Conservation (phyloP, 495 filamentous ascomycete genomes). For the Aspergillus sclerotiicarbonarius region DNA sequence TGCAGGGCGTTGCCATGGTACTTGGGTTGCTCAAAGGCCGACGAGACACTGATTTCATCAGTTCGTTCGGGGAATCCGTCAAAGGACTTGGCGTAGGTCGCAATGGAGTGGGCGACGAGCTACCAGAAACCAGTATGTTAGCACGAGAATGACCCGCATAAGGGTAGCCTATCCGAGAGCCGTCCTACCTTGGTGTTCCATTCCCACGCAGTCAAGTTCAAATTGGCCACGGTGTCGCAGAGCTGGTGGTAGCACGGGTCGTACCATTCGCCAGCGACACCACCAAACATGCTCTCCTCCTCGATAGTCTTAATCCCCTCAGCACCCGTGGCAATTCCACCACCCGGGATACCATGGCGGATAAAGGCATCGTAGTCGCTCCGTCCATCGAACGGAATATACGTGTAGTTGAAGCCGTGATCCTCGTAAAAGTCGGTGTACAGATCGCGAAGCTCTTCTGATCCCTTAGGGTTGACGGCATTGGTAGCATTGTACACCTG, state of each 20-base stretch:
- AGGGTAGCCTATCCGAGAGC: not conserved
- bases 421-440: constrained; percentile 57
- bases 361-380: constrained; percentile 68
- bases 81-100: constrained; percentile 57
- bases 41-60: not conserved
- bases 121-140: constrained; percentile 16
- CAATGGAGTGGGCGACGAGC: constrained; percentile 61
- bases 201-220: constrained; percentile 43
- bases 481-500: constrained; percentile 67
- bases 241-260: constrained; percentile 64
- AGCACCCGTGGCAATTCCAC: constrained; percentile 68
- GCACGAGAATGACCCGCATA: not conserved
- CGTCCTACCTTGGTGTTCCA: constrained; percentile 54
- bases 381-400: constrained; percentile 60
- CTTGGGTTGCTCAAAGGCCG: constrained; percentile 11
- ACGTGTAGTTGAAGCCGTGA: constrained; percentile 42
- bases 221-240: constrained; percentile 57
- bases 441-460: constrained; percentile 58
- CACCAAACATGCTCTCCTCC: constrained; percentile 57
- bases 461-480: constrained; percentile 58
- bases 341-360: constrained; percentile 57
- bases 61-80: constrained; percentile 37
- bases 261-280: constrained; percentile 55
- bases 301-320: constrained; percentile 62
- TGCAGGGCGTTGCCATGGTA: constrained; percentile 20